Conservation (phyloP, 1,139 yeast species). For the Entelexis sorbosivorans region DNA sequence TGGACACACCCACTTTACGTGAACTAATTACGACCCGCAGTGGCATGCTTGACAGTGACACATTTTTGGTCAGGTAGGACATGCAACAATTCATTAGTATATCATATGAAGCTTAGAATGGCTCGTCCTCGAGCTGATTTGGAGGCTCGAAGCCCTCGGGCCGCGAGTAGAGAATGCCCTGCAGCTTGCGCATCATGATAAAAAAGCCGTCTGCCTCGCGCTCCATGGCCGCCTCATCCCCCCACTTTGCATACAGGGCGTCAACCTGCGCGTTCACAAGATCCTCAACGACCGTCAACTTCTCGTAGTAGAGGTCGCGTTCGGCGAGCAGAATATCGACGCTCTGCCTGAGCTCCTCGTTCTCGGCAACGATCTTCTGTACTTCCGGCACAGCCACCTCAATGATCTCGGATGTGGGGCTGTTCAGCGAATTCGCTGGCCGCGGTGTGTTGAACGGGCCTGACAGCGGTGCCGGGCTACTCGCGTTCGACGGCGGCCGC, state of each 20-base stretch:
- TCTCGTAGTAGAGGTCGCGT: slow-evolving; percentile 81
- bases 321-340: slow-evolving; percentile 41
- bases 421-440: not conserved
- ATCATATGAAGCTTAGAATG: slow-evolving; percentile 6
- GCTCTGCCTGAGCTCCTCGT: slow-evolving; percentile 33
- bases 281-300: slow-evolving; percentile 78
- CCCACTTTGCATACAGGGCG: slow-evolving; percentile 34
- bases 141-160: slow-evolving; percentile 50
- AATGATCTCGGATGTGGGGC: slow-evolving; percentile 14
- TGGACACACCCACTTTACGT: too few relatives aligned
- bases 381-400: slow-evolving; percentile 4
- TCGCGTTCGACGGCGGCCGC: not conserved
- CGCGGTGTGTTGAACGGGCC: not conserved
- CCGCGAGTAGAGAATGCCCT: slow-evolving; percentile 65
- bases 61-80: too few relatives aligned
- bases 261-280: slow-evolving; percentile 42
- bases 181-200: slow-evolving; percentile 50
- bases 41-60: too few relatives aligned
- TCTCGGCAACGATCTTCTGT: slow-evolving; percentile 11
- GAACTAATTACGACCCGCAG: too few relatives aligned
- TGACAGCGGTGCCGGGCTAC: not conserved
- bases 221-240: slow-evolving; percentile 23
- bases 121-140: slow-evolving; percentile 17
- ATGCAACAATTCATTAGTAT: not conserved
- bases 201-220: slow-evolving; percentile 20